Conservation (phyloP, 176 grass and related monocot species). For the Melocanna baccifera region DNA sequence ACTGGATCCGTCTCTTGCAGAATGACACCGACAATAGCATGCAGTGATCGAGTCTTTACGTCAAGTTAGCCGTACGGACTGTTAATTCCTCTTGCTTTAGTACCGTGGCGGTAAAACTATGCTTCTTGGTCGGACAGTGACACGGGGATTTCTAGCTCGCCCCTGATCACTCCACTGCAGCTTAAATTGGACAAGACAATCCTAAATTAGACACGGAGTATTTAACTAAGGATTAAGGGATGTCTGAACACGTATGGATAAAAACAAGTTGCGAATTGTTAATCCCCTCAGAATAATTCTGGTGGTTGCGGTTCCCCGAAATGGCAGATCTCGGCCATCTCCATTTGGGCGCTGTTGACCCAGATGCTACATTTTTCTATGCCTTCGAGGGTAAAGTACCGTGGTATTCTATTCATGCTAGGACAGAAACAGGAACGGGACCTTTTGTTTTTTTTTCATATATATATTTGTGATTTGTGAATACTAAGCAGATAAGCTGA, state of each 20-base stretch:
- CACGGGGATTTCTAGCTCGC: background rate
- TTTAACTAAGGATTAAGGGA: constrained; percentile 30
- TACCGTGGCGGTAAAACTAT: background rate
- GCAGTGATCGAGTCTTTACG: background rate
- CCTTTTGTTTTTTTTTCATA: background rate
- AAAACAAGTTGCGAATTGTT: constrained; percentile 19
- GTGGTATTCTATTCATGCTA: background rate
- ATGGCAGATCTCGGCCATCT: background rate
- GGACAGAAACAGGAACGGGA: background rate
- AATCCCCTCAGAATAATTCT: constrained; percentile 3
- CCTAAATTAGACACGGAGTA: background rate
- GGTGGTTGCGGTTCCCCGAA: constrained; percentile 8
- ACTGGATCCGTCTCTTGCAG: background rate
- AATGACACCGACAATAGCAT: background rate
- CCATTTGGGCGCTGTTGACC: background rate
- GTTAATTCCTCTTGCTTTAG: background rate
- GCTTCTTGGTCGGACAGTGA: background rate
- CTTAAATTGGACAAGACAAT: background rate
- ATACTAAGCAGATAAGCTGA: background rate
- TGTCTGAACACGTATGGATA: constrained; percentile 15
- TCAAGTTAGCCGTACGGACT: background rate
- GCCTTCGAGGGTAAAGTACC: background rate
- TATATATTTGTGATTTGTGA: background rate
- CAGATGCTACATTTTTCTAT: background rate
- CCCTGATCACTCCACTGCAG: background rate